Evolutionary conservation across 768 basidiomycete species (phyloP).

Genomic region (Panaeolus cyanescens): DNA sequence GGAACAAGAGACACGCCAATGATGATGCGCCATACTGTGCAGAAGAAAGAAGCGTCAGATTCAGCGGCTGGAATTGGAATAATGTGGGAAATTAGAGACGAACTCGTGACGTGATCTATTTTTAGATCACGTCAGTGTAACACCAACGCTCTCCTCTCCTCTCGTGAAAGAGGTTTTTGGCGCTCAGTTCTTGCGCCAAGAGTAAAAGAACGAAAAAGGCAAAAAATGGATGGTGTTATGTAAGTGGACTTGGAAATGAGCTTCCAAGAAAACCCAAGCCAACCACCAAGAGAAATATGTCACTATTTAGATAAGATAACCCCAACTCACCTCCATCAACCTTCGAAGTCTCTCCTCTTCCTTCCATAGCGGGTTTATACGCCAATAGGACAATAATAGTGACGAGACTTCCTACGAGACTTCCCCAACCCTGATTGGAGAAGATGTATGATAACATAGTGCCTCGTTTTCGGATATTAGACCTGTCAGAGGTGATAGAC

Average conservation of each 20-base stretch:
- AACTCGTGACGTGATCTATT: conserved; percentile 1
- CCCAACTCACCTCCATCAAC: conserved; percentile 65
- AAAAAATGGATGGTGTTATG: too few species aligned
- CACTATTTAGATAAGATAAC: not conserved
- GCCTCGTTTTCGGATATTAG: conserved; percentile 61
- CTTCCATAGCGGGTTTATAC: conserved; percentile 67
- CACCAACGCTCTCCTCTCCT: too few species aligned
- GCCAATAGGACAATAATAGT: conserved; percentile 65
- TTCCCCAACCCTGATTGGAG: conserved; percentile 80
- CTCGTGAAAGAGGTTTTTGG: too few species aligned
- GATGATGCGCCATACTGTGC: conserved; percentile 68
- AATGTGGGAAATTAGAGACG: too few species aligned
- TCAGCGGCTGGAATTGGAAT: too few species aligned
- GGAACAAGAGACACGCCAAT: conserved; percentile 77
- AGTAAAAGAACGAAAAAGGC: too few species aligned
- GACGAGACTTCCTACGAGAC: conserved; percentile 59
- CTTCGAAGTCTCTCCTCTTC: conserved; percentile 55
- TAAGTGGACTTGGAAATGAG: not conserved
- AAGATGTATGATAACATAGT: conserved; percentile 79
- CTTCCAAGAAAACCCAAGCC: not conserved
- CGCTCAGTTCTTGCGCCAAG: too few species aligned
- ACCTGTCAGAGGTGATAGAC: conserved; percentile 65
- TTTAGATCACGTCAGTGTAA: too few species aligned
- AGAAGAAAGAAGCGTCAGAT: not conserved
- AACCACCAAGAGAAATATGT: not conserved